Evolutionary conservation across 192 early-diverging fungal species (phyloP).

Genomic region (Backusella luteola): DNA sequence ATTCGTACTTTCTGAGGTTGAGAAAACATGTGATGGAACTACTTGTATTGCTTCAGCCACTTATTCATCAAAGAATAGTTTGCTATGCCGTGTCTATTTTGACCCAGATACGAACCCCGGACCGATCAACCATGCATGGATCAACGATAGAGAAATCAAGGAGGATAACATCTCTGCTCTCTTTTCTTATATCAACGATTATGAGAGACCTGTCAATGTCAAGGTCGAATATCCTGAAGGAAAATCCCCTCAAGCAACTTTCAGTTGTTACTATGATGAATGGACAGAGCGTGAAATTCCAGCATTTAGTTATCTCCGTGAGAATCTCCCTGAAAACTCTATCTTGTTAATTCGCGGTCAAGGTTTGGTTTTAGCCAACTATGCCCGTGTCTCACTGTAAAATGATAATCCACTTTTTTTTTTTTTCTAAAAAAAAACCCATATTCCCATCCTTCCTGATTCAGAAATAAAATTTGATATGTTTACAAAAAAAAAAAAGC

Average conservation of each 20-base stretch:
- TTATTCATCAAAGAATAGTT: constrained; percentile 35
- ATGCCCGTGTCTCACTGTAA: background rate
- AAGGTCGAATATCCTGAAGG: constrained; percentile 17
- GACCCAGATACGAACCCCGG: constrained; percentile 4
- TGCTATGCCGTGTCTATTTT: constrained; percentile 32
- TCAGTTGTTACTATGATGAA: constrained; percentile 50
- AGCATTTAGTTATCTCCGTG: constrained; percentile 39
- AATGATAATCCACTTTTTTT: background rate
- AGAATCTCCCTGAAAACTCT: constrained; percentile 35
- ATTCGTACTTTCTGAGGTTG: background rate
- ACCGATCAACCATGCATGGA: constrained; percentile 1
- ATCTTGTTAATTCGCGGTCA: constrained; percentile 31
- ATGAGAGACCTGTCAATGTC: background rate
- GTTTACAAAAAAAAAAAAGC: background rate
- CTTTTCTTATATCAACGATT: constrained; percentile 4
- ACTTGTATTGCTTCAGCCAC: constrained; percentile 25
- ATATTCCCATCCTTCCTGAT: background rate
- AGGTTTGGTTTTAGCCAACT: constrained; percentile 19
- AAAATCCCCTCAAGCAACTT: constrained; percentile 2
- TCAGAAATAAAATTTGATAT: background rate
- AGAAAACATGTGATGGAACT: constrained; percentile 13
- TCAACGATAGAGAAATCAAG: background rate
- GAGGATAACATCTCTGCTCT: constrained; percentile 13
- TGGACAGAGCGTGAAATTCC: constrained; percentile 44
- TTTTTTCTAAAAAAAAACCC: background rate